Evolutionary conservation across 345 rosid genomes (phyloP).

Genomic region (Eucalyptus cladocalyx): DNA sequence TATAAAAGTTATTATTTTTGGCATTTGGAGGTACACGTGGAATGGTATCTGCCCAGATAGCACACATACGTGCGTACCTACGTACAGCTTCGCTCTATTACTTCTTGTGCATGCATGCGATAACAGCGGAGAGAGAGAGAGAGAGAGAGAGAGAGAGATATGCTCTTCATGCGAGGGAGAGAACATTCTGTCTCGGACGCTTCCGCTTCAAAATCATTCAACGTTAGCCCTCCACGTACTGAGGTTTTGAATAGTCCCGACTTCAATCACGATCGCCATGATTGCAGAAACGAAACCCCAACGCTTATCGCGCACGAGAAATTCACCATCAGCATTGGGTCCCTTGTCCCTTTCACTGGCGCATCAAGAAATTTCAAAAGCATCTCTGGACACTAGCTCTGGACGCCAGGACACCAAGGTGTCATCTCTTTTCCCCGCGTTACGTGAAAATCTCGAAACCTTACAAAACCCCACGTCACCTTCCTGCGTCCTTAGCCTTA

Average conservation of each 20-base stretch:
- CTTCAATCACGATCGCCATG: neutral
- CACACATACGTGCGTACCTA: neutral
- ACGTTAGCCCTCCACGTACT: neutral
- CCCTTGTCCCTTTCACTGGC: neutral
- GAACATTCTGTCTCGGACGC: neutral
- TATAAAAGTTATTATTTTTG: fast-evolving
- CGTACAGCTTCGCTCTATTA: neutral
- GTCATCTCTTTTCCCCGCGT: neutral
- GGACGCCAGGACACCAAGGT: neutral
- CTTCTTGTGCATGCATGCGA: neutral
- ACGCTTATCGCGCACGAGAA: neutral
- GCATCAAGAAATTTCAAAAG: neutral
- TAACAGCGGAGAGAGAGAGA: neutral
- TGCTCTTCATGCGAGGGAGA: neutral
- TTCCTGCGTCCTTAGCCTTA: too few species aligned
- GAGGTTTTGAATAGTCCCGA: neutral
- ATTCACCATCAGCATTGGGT: neutral
- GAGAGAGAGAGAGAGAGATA: neutral
- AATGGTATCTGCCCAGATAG: neutral
- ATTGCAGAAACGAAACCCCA: neutral
- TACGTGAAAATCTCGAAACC: neutral
- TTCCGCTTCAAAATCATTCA: neutral
- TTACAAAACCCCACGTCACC: too few species aligned
- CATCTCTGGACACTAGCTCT: neutral
- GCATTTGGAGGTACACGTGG: neutral